Conservation (phyloP, 2,329 filamentous ascomycete species). For the Hypocrella siamensis region DNA sequence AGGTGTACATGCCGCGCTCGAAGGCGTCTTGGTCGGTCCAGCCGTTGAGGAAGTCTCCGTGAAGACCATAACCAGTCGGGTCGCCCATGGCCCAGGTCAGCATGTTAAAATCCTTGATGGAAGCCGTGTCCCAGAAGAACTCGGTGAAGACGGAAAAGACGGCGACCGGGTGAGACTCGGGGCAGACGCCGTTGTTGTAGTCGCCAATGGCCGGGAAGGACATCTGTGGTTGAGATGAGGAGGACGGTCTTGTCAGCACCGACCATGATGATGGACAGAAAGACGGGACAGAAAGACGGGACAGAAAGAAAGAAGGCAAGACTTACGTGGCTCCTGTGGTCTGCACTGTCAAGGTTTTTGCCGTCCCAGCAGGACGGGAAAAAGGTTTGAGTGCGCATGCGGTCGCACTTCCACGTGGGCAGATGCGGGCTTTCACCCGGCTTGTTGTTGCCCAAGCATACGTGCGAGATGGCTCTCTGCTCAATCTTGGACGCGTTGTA, state of each 20-base stretch:
- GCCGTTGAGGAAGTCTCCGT: conserved; percentile 15
- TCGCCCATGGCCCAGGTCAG: conserved; percentile 13
- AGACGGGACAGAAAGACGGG: no score
- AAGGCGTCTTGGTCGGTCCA: conserved; percentile 13
- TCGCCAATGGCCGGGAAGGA: conserved; percentile 13
- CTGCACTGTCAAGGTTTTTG: conserved; percentile 31
- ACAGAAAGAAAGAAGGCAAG: no score
- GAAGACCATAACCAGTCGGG: conserved; percentile 12
- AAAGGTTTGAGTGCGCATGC: conserved; percentile 36
- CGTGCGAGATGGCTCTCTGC: conserved; percentile 36
- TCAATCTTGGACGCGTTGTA: conserved; percentile 26
- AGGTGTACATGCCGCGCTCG: conserved; percentile 11
- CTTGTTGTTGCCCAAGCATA: conserved; percentile 29
- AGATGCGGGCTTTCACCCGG: conserved; percentile 31
- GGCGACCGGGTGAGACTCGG: conserved; percentile 23
- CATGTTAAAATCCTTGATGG: conserved; percentile 12
- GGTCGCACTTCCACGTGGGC: conserved; percentile 33
- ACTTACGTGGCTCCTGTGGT: conserved; percentile 39
- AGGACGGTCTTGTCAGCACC: no score
- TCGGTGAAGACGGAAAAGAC: conserved; percentile 29
- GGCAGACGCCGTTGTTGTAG: conserved; percentile 18
- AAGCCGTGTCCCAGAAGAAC: conserved; percentile 26
- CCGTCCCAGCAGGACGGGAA: conserved; percentile 52
- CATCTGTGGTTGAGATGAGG: no score
- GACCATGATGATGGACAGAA: no score